Evolutionary conservation across 805 yeast genomes (phyloP).

Genomic region (Metschnikowia orientalis): DNA sequence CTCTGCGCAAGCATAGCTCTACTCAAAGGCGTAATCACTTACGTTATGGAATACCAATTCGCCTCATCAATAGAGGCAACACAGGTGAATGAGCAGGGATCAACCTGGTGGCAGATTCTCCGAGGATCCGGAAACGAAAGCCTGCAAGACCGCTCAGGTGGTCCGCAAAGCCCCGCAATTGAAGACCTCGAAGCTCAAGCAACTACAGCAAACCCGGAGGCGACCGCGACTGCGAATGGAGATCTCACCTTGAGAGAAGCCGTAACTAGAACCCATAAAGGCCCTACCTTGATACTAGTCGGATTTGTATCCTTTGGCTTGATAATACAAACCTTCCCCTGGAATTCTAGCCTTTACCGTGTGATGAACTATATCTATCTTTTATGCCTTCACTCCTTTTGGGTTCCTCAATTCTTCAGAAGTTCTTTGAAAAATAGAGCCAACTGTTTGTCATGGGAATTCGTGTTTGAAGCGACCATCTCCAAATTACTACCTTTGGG

Average conservation of each 20-base stretch:
- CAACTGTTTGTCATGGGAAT: constrained; percentile 65
- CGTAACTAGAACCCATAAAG: not conserved
- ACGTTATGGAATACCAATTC: constrained; percentile 72
- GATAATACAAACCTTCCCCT: constrained; percentile 48
- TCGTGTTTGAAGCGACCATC: constrained; percentile 62
- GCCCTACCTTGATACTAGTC: constrained; percentile 22
- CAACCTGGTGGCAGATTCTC: constrained; percentile 61
- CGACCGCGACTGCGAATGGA: too few relatives aligned
- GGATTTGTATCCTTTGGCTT: constrained; percentile 30
- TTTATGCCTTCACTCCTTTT: constrained; percentile 58
- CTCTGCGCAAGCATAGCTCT: constrained; percentile 69
- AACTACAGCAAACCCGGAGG: not conserved
- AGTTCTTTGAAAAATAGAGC: constrained; percentile 67
- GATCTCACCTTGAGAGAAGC: too few relatives aligned
- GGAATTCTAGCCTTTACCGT: constrained; percentile 57
- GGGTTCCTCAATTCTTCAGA: constrained; percentile 87
- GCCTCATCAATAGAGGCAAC: constrained; percentile 61
- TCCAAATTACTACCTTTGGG: constrained; percentile 60
- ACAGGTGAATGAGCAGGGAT: constrained; percentile 67
- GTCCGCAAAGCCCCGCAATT: constrained; percentile 6
- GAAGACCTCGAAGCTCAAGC: constrained; percentile 15
- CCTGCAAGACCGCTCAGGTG: constrained; percentile 1
- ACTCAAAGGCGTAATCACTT: constrained; percentile 62
- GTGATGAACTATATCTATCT: constrained; percentile 55
- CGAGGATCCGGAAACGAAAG: constrained; percentile 46